A percentile compares a stretch with the other conserved stretches of the same genome.
phyloP scores from a whole-genome alignment of 768 basidiomycete species.

The Boletus sp. region DNA sequence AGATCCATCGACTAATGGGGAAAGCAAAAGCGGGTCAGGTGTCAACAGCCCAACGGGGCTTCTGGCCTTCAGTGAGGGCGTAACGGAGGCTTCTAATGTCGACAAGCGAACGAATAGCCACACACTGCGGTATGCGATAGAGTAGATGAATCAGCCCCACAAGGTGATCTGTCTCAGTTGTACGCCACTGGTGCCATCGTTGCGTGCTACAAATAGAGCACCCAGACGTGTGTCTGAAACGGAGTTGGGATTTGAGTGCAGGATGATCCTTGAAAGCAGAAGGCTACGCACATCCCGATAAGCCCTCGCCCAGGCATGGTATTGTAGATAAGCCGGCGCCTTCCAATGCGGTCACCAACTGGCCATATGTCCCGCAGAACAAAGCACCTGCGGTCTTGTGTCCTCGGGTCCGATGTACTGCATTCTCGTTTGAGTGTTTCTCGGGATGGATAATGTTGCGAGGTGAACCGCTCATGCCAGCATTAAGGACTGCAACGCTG shows the following conservation, averaged over 20 bases:
- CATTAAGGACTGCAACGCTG: conserved; percentile 35
- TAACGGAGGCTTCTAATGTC: neutral
- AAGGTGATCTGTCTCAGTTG: conserved; percentile 40
- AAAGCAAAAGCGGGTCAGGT: neutral
- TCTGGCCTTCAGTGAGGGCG: neutral
- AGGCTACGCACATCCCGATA: conserved; percentile 31
- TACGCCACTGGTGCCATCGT: conserved; percentile 26
- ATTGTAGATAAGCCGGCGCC: conserved; percentile 35
- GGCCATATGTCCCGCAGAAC: conserved; percentile 43
- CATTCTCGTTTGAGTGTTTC: neutral
- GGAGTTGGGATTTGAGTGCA: neutral
- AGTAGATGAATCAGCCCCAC: conserved; percentile 34
- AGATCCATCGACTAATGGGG: neutral
- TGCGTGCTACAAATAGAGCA: conserved; percentile 38
- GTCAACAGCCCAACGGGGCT: neutral
- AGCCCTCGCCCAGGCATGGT: conserved; percentile 28
- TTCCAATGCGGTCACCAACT: conserved; percentile 38
- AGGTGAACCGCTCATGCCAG: conserved; percentile 39
- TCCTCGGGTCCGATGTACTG: conserved; percentile 2
- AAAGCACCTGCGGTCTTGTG: conserved; percentile 28
- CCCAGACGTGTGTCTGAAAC: conserved; percentile 39
- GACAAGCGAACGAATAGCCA: neutral
- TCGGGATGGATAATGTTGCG: conserved; percentile 2
- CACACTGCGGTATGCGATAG: neutral
- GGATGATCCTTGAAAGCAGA: neutral